Conservation (phyloP, 2,329 filamentous ascomycete species). For the Davidsoniella eucalypti region DNA sequence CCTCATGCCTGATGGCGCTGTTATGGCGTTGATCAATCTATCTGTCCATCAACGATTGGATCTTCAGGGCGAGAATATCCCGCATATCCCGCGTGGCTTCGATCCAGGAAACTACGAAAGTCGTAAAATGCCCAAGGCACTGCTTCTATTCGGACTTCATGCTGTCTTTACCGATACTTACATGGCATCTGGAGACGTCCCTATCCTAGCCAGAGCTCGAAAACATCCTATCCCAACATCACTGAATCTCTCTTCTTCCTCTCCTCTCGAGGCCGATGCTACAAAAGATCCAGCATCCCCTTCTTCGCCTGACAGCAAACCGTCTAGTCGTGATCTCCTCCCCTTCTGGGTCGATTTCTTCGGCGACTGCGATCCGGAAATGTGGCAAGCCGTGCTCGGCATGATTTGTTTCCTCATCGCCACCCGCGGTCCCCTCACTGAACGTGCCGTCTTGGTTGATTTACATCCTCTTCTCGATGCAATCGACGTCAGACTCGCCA, state of each 20-base stretch:
- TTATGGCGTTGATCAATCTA: constrained; percentile 52
- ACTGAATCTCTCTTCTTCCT: no score
- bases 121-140: constrained; percentile 47
- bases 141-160: constrained; percentile 47
- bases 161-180: constrained; percentile 48
- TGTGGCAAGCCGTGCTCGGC: constrained; percentile 49
- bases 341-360: constrained; percentile 62
- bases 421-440: constrained; percentile 40
- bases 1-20: constrained; percentile 43
- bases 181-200: constrained; percentile 34
- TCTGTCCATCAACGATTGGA: constrained; percentile 40
- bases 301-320: no score
- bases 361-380: constrained; percentile 35
- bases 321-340: constrained; percentile 27
- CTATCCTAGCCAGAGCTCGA: constrained; percentile 23
- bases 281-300: no score
- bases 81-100: constrained; percentile 52
- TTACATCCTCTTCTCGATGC: constrained; percentile 42
- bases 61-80: constrained; percentile 37
- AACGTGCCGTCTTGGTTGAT: constrained; percentile 34
- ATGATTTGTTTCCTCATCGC: constrained; percentile 46
- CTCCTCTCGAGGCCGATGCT: no score
- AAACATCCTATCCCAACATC: constrained; percentile 25
- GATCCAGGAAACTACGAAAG: constrained; percentile 56
- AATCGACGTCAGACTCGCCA: constrained; percentile 43